These are phyloP conservation scores for Fusarium coffeatum DNA, from an alignment of 2,329 filamentous ascomycete genomes.

Conservation along the genomic window DNA sequence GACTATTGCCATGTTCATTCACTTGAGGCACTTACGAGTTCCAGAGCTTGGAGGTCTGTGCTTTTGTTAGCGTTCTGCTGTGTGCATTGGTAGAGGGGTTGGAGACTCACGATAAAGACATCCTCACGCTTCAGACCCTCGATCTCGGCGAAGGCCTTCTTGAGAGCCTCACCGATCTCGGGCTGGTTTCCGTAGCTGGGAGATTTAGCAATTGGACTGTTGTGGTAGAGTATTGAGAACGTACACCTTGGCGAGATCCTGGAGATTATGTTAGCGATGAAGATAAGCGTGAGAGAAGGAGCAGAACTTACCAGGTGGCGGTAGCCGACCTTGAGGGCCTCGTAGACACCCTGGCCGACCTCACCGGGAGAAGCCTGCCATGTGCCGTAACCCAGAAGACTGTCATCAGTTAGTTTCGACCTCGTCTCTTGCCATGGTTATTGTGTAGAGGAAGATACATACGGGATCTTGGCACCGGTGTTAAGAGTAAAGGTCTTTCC, in stretches of 20 bases:
- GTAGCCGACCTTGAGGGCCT: slow-evolving; percentile 63
- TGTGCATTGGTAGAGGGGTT: not conserved
- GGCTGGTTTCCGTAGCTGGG: slow-evolving; percentile 72
- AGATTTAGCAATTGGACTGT: not conserved
- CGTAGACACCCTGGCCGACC: slow-evolving; percentile 61
- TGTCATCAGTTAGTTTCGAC: not conserved
- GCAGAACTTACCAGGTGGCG: slow-evolving; percentile 55
- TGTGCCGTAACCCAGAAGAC: slow-evolving; percentile 18
- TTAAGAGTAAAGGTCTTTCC: slow-evolving; percentile 18
- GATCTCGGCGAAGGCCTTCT: slow-evolving; percentile 75
- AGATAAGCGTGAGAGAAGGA: not conserved
- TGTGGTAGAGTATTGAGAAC: not conserved
- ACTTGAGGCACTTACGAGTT: slow-evolving; percentile 43
- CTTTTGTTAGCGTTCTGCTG: not conserved
- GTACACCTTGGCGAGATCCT: slow-evolving; percentile 62
- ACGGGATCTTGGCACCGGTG: slow-evolving; percentile 16
- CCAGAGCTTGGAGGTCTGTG: slow-evolving; percentile 73
- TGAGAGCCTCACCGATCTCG: slow-evolving; percentile 62
- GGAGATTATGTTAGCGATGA: not conserved
- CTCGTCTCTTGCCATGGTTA: not conserved
- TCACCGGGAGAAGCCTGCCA: slow-evolving; percentile 37
- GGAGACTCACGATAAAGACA: slow-evolving; percentile 65
- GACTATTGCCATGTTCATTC: fast-evolving
- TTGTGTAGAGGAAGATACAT: not conserved
- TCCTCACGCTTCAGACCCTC: slow-evolving; percentile 72